Conservation (phyloP, 345 rosid genomes). For the Lepidium didymum region DNA sequence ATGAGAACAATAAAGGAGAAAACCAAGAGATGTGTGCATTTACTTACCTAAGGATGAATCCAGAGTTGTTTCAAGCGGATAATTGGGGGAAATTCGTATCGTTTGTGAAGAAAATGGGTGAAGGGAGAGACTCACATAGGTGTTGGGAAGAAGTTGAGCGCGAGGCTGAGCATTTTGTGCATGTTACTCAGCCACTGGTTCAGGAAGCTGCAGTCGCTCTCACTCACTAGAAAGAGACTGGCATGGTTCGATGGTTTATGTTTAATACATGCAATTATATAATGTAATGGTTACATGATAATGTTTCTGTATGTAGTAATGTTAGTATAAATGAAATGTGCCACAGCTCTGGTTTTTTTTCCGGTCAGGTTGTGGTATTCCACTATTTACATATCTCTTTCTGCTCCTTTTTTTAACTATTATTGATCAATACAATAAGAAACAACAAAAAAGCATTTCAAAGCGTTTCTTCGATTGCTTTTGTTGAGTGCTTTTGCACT, state of each 20-base stretch:
- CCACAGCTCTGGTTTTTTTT: conserved; percentile 15
- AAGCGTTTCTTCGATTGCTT: not conserved
- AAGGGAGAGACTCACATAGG: conserved; percentile 45
- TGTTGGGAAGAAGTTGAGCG: conserved; percentile 91
- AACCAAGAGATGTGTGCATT: conserved; percentile 83
- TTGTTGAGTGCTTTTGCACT: not conserved
- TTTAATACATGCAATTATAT: not conserved
- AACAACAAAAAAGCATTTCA: not conserved
- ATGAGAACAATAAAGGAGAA: conserved; percentile 28
- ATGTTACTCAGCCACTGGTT: conserved; percentile 60
- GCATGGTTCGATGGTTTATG: conserved; percentile 12
- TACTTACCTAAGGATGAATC: conserved; percentile 93
- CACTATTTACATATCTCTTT: not conserved
- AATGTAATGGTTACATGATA: not conserved
- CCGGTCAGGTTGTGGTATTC: conserved; percentile 7
- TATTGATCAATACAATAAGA: not conserved
- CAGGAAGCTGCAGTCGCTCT: conserved; percentile 76
- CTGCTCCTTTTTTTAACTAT: not conserved
- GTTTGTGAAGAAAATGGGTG: conserved; percentile 91
- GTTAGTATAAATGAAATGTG: not conserved
- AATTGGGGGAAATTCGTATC: conserved; percentile 89
- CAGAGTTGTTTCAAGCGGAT: conserved; percentile 56
- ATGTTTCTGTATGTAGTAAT: conserved; percentile 8
- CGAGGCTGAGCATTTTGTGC: conserved; percentile 83
- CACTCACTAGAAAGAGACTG: conserved; percentile 32